These are phyloP conservation scores for Hypomontagnella monticulosa DNA, from an alignment of 495 filamentous ascomycete genomes.

Conservation along the genomic window DNA sequence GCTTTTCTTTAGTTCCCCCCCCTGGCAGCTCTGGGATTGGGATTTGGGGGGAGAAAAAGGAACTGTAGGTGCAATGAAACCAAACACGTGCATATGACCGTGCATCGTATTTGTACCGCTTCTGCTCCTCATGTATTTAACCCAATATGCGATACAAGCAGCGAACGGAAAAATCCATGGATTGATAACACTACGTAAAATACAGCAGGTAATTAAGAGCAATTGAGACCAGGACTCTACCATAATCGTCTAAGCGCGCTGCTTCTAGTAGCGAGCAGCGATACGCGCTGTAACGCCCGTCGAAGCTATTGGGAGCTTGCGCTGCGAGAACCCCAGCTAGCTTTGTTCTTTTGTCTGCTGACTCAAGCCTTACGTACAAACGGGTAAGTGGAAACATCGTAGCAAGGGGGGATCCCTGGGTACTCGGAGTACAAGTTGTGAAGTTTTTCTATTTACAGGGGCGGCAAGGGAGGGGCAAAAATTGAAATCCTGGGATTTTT, in stretches of 20 bases:
- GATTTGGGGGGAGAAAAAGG: too few species aligned
- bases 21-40: not conserved
- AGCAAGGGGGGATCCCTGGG: too few species aligned
- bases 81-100: constrained; percentile 6
- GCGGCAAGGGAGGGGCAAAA: constrained; percentile 8
- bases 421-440: too few species aligned
- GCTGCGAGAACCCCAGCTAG: not conserved
- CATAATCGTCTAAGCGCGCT: constrained; percentile 16
- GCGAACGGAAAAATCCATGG: not conserved
- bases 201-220: too few species aligned
- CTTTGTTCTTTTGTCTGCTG: too few species aligned
- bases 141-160: not conserved
- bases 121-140: not conserved
- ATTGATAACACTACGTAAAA: too few species aligned
- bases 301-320: not conserved
- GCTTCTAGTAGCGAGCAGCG: not conserved
- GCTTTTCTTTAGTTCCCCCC: constrained; percentile 18
- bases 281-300: not conserved
- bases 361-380: too few species aligned
- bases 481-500: constrained; percentile 1
- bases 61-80: constrained; percentile 13
- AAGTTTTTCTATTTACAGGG: not conserved
- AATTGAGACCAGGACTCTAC: too few species aligned
- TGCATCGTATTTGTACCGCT: constrained; percentile 7
- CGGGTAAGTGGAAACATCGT: too few species aligned